Conservation (phyloP, 495 filamentous ascomycete genomes). For the Hamigera avellanea region DNA sequence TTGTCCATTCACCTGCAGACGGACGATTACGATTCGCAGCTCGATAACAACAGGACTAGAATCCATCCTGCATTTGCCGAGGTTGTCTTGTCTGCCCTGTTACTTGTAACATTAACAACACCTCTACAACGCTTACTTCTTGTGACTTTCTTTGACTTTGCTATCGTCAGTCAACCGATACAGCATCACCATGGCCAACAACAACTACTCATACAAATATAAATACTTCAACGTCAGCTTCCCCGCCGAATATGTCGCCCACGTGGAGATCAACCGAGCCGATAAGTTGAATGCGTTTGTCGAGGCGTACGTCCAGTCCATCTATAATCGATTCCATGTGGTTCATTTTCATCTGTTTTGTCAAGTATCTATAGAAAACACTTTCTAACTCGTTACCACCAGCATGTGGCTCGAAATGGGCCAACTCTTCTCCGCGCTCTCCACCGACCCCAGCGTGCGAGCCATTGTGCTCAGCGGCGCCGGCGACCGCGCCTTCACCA, state of each 20-base stretch:
- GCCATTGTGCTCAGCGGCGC: conserved; percentile 73
- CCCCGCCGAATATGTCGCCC: conserved; percentile 61
- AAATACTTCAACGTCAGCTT: conserved; percentile 70
- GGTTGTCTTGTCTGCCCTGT: no score
- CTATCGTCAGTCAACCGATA: no score
- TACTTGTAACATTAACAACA: no score
- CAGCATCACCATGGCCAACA: no score
- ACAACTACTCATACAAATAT: conserved; percentile 38
- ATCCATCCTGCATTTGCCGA: no score
- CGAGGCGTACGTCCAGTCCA: conserved; percentile 40
- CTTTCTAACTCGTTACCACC: not conserved
- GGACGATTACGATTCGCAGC: no score
- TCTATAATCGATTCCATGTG: no score
- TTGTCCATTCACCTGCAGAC: no score
- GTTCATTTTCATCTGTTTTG: not conserved
- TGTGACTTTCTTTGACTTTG: no score
- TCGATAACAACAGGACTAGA: no score
- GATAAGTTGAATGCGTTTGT: conserved; percentile 85
- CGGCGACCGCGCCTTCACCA: conserved; percentile 74
- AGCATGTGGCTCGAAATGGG: conserved; percentile 85
- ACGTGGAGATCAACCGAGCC: conserved; percentile 89
- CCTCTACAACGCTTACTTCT: no score
- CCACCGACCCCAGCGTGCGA: conserved; percentile 58
- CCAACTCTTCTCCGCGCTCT: conserved; percentile 62
- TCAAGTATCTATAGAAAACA: not conserved